A percentile compares a stretch with the other conserved stretches of the same genome.
Conservation (phyloP, 179 eudicot species). For the Camellia oleifera region DNA sequence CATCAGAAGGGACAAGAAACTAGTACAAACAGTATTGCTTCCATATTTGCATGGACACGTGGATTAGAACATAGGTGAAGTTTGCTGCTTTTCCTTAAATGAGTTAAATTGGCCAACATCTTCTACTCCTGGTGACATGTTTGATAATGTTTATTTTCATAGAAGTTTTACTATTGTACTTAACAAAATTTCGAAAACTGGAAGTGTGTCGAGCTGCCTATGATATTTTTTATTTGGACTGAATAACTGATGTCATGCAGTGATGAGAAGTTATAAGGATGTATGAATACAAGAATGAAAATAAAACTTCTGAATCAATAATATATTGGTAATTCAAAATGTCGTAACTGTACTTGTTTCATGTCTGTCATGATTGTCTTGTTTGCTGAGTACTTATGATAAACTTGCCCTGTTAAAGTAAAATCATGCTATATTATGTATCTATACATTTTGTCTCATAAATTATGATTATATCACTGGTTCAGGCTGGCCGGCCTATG, state of each 20-base stretch:
- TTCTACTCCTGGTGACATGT: not conserved
- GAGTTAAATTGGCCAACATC: not conserved
- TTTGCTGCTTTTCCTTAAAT: slow-evolving; percentile 9
- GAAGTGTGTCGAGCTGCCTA: not conserved
- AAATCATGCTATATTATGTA: not conserved
- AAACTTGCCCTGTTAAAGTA: not conserved
- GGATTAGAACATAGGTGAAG: slow-evolving; percentile 85
- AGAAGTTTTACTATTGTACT: not conserved
- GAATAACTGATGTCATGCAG: not conserved
- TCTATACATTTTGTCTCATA: not conserved
- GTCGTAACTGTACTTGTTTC: no score
- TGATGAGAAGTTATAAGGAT: not conserved
- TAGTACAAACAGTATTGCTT: slow-evolving; percentile 97
- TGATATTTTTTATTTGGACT: not conserved
- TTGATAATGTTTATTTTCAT: not conserved
- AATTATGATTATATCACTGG: not conserved
- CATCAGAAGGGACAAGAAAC: slow-evolving; percentile 97
- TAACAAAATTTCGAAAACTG: not conserved
- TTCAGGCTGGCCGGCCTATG: not conserved
- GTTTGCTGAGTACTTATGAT: not conserved
- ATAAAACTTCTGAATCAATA: not conserved
- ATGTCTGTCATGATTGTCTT: not conserved
- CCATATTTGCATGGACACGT: slow-evolving; percentile 98
- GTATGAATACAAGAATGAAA: not conserved
- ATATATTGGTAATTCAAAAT: not conserved